A percentile compares a stretch with the other conserved stretches of the same genome.
Conservation (phyloP, 2,329 filamentous ascomycete genomes). For the Parastagonospora avenae region DNA sequence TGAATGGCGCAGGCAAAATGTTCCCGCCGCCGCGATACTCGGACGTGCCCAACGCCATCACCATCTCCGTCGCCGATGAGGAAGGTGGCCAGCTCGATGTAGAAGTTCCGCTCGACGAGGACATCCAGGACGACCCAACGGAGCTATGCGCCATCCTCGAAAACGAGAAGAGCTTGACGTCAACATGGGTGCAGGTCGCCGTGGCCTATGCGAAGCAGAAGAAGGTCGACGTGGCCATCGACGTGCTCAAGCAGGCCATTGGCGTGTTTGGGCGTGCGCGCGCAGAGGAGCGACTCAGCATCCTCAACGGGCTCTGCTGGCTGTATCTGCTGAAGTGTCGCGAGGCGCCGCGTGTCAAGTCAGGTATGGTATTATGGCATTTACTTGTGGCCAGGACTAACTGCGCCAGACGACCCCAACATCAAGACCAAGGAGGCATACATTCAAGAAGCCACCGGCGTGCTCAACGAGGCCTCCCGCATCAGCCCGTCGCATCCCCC, state of each 20-base stretch:
- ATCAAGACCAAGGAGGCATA: conserved; percentile 92
- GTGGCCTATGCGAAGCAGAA: conserved; percentile 95
- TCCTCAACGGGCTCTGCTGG: conserved; percentile 87
- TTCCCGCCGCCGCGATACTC: conserved; percentile 58
- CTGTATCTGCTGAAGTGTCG: conserved; percentile 88
- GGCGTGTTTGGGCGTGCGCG: conserved; percentile 71
- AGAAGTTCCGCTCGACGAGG: conserved; percentile 87
- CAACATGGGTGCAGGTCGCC: conserved; percentile 97
- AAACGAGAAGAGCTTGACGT: conserved; percentile 88
- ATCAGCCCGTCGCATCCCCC: conserved; percentile 93
- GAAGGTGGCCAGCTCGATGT: conserved; percentile 73
- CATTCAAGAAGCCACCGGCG: conserved; percentile 85
- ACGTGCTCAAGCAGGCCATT: conserved; percentile 74
- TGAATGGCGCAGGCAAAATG: conserved; percentile 51
- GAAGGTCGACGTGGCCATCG: conserved; percentile 82
- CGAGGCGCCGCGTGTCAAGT: conserved; percentile 71
- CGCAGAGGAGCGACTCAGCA: conserved; percentile 81
- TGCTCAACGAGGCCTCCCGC: conserved; percentile 91
- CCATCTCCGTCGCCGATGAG: conserved; percentile 66
- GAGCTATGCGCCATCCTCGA: conserved; percentile 95
- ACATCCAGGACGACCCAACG: conserved; percentile 85
- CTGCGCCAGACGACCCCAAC: conserved; percentile 60
- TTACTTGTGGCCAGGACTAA: conserved; percentile 3
- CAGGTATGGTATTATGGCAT: conserved; percentile 49
- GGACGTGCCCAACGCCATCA: conserved; percentile 66